phyloP scores from a whole-genome alignment of 2,329 filamentous ascomycete species.

The Zalaria obscura region DNA sequence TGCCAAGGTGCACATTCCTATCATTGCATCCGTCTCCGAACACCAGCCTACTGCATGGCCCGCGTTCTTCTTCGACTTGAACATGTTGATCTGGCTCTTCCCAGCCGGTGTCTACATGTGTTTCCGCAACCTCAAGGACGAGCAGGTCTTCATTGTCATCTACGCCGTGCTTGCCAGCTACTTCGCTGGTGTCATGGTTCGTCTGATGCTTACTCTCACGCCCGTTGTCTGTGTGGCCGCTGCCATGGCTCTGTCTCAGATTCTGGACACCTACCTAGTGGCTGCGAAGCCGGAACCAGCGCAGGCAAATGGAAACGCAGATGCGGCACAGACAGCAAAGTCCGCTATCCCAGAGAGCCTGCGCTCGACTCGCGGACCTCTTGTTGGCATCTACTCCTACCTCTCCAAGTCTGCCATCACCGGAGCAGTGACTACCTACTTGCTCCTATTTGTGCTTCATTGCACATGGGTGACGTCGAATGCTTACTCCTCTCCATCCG shows the following conservation, averaged over 20 bases:
- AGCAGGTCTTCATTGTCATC: conserved; percentile 96
- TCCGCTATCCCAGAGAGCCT: conserved; percentile 40
- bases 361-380: conserved; percentile 55
- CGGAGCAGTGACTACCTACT: conserved; percentile 58
- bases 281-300: conserved; percentile 42
- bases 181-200: conserved; percentile 98
- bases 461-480: conserved; percentile 99
- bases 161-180: conserved; percentile 96
- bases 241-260: conserved; percentile 72
- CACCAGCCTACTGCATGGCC: conserved; percentile 99
- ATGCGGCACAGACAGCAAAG: conserved; percentile 42
- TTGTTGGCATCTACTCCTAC: conserved; percentile 70
- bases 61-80: conserved; percentile 97
- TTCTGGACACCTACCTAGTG: conserved; percentile 75
- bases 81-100: conserved; percentile 98
- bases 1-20: conserved; percentile 97
- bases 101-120: conserved; percentile 96
- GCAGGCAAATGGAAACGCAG: conserved; percentile 27
- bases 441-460: conserved; percentile 88
- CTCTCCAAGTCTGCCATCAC: conserved; percentile 71
- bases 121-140: conserved; percentile 84
- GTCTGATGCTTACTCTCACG: conserved; percentile 93
- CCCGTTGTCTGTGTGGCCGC: conserved; percentile 92
- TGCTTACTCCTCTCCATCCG: conserved; percentile 94
- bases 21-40: conserved; percentile 98